These are phyloP conservation scores for Candida sanyaensis DNA, from an alignment of 1,139 yeast genomes.

Conservation along the genomic window DNA sequence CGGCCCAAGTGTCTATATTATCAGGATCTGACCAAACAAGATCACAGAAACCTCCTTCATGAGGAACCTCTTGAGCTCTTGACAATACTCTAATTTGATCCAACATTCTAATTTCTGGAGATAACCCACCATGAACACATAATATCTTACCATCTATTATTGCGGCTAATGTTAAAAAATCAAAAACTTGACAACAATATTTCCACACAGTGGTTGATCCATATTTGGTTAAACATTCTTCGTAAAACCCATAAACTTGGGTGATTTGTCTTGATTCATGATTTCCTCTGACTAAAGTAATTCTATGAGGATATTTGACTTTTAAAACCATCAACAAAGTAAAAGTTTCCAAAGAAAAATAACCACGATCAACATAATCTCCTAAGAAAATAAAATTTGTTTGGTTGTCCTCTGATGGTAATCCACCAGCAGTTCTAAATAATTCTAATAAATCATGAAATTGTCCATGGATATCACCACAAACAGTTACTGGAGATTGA, in stretches of 20 bases:
- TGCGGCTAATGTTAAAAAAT: slow-evolving; percentile 89
- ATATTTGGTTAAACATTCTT: slow-evolving; percentile 88
- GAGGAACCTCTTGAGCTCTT: slow-evolving; percentile 99
- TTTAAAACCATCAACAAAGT: slow-evolving; percentile 89
- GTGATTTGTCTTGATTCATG: slow-evolving; percentile 96
- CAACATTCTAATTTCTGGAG: slow-evolving; percentile 96
- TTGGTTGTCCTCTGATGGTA: slow-evolving; percentile 57
- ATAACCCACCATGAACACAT: slow-evolving; percentile 95
- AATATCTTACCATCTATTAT: slow-evolving; percentile 90
- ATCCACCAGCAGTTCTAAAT: slow-evolving; percentile 89
- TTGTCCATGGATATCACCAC: slow-evolving; percentile 99
- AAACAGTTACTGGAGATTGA: slow-evolving; percentile 94
- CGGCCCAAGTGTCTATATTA: slow-evolving; percentile 97
- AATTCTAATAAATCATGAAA: slow-evolving; percentile 92
- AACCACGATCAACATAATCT: slow-evolving; percentile 97
- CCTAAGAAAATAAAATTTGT: slow-evolving; percentile 82
- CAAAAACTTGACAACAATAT: slow-evolving; percentile 95
- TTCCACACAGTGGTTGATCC: slow-evolving; percentile 98
- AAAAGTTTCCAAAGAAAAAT: slow-evolving; percentile 89
- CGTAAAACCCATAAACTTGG: slow-evolving; percentile 90
- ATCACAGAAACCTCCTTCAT: slow-evolving; percentile 98
- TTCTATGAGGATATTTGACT: slow-evolving; percentile 81
- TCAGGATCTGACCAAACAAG: slow-evolving; percentile 98
- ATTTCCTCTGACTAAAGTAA: slow-evolving; percentile 89
- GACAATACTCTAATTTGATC: slow-evolving; percentile 94